Evolutionary conservation across 331 rosid species (phyloP).

Genomic region (Cydonia oblonga): DNA sequence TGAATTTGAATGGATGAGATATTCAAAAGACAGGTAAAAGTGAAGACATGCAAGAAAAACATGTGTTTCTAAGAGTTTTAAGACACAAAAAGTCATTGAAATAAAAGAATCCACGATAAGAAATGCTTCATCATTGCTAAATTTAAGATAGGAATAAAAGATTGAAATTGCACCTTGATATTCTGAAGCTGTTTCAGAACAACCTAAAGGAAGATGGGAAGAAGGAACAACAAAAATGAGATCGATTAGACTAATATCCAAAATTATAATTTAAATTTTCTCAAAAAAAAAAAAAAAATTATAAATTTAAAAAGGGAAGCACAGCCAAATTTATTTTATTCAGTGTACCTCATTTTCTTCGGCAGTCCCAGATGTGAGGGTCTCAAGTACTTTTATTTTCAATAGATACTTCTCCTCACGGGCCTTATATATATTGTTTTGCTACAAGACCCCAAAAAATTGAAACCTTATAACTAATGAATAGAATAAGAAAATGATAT

Average conservation of each 20-base stretch:
- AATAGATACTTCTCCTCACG: slow-evolving; percentile 78
- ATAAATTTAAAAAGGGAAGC: slow-evolving; percentile 1
- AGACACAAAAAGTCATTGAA: background rate
- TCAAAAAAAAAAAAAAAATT: background rate
- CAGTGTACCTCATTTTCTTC: slow-evolving; percentile 79
- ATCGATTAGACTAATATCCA: slow-evolving; percentile 10
- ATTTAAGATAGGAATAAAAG: slow-evolving; percentile 12
- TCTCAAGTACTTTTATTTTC: slow-evolving; percentile 67
- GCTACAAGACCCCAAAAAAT: slow-evolving; percentile 41
- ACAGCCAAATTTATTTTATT: slow-evolving; percentile 1
- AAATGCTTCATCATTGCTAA: background rate
- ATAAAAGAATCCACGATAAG: too few species aligned
- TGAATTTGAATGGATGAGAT: background rate
- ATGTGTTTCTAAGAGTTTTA: background rate
- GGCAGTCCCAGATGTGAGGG: slow-evolving; percentile 62
- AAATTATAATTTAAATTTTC: background rate
- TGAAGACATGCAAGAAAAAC: background rate
- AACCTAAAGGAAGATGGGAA: slow-evolving; percentile 37
- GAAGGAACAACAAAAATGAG: slow-evolving; percentile 7
- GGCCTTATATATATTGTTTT: slow-evolving; percentile 53
- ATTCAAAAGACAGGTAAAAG: background rate
- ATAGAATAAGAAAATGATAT: slow-evolving; percentile 4
- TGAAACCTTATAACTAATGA: slow-evolving; percentile 17
- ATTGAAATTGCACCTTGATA: slow-evolving; percentile 50
- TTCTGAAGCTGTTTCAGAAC: slow-evolving; percentile 62